Base-by-base conservation (phyloP, 441 rosid species). In the Erodium chrysanthum region DNA sequence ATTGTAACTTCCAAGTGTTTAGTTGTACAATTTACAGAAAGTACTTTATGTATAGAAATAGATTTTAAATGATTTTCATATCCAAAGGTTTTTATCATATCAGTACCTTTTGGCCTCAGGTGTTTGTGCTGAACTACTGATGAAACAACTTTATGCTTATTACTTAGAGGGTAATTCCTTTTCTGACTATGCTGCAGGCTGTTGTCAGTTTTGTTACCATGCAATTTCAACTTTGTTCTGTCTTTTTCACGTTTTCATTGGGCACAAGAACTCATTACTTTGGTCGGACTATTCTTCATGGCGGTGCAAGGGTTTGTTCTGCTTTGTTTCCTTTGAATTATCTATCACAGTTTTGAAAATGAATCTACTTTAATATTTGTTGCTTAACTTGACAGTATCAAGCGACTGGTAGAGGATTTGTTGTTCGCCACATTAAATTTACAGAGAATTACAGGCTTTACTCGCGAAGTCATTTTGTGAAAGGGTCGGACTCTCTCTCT, bases 401-500 rank as follows among this genome's bases (percentile, higher is more conserved):
- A 86, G 95, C 99, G 66, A 95, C 99, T 10, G 99, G 99, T 58
- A 86, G 98, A 71, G 99, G 99, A 23, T 95, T 95, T 80, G 99
- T 92, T 69, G 98, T 95, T 65, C 85, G 87, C 69, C 99, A 95
- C 75, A 92, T 90, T 61, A 90, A 82, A 71, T 95, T 95, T 75
- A 81, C 98, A 22, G 98, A 95, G 79, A 95, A 95, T 81, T 95
- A 95, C 82, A 83, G 99, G 66, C 88, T 95, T 5, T 95, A 92
- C 73, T 90, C 99, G 46, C 91, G 99, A 82, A 92, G 98, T 70
- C 99, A 95, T 81, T 95, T 95, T 81, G 85, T 95, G 44, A 95
- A 92, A 84, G 99, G 77, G 99, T 91, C 7, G 54, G 69, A 0
- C 59, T 59, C 64, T 68, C 44, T 70, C 12, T 12, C 12, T 9